Base-by-base conservation (phyloP, 371 early-diverging fungal species). In the Zopfochytrium polystomum region DNA sequence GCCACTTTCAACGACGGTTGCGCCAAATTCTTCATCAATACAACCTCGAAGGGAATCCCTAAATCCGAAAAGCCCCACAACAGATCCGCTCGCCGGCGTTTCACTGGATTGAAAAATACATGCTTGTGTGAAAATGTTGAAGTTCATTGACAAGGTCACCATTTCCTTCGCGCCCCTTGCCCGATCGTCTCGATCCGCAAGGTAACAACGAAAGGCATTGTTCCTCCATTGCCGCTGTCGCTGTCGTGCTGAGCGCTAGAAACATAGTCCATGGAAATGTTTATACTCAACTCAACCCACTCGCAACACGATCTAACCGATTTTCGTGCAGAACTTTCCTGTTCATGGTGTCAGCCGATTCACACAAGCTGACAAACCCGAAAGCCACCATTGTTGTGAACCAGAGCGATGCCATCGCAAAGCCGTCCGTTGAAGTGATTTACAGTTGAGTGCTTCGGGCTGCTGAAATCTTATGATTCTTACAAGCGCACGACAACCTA, bases 91-190 rank as follows among this genome's bases (percentile, higher is more conserved):
- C 42, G 42, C 42, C 13, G 42, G 42, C n/a, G 42, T 42, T n/a
- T n/a, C 42, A 11, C 13, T 42, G 13, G 11, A 11, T 42, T n/a
- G n/a, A 42, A n/a, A 42, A 42, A 42, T 13, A 42, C 11, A n/a
- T n/a, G 13, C 42, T 42, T n/a, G 11, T 13, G n/a, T n/a, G n/a
- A 42, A n/a, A 42, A 42, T 42, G n/a, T n/a, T 18, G 9, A 48
- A 38, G 47, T 58, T 58, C 42, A 58, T 64, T 29, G 59, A 58
- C 27, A 57, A 57, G 33, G 4, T 64, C 48, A 52, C 34, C n/a
- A 29, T 64, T 53, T 58, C n/a, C 53, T 64, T 46, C 25, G 65
- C 65, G 9, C 65, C 65, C 3, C 13, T 64, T 51, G 52, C 52
- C 38, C 33, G 42, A 23, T 48, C 11, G 9, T 53, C 65, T 2